These are phyloP conservation scores for Candida caryicola DNA, from an alignment of 805 yeast species.

Conservation along the genomic window DNA sequence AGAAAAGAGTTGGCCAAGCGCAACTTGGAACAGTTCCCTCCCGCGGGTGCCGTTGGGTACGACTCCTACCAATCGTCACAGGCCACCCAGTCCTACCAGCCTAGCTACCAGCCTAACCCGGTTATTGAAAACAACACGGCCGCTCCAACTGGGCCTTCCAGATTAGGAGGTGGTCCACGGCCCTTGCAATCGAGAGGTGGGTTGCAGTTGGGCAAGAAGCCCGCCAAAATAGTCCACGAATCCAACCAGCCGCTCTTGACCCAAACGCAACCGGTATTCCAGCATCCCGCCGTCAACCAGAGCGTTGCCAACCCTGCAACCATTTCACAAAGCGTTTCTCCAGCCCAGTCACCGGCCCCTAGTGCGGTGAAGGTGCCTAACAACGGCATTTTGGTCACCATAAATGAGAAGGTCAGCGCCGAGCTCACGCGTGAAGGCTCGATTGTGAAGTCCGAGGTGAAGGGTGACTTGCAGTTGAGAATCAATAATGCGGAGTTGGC, in stretches of 20 bases:
- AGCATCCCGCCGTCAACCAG: conserved; percentile 17
- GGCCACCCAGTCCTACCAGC: conserved; percentile 24
- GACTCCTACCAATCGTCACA: conserved; percentile 12
- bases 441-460: conserved; percentile 64
- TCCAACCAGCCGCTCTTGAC: conserved; percentile 29
- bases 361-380: conserved; percentile 39
- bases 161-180: conserved; percentile 7
- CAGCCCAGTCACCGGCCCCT: conserved; percentile 22
- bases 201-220: conserved; percentile 69
- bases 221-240: conserved; percentile 26
- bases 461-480: conserved; percentile 88
- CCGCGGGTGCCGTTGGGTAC: conserved; percentile 19
- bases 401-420: conserved; percentile 76
- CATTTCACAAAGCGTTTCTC: conserved; percentile 23
- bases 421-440: conserved; percentile 83
- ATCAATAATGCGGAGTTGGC: conserved; percentile 74
- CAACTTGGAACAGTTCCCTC: conserved; percentile 49
- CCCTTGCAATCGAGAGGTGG: conserved; percentile 57
- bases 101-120: conserved; percentile 29
- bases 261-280: conserved; percentile 33
- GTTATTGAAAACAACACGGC: conserved; percentile 18
- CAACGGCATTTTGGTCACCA: conserved; percentile 75
- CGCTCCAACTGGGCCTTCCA: conserved; percentile 15
- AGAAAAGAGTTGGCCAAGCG: conserved; percentile 69
- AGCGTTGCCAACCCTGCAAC: conserved; percentile 12